Base-by-base conservation (phyloP, 164 flowering plant genomes). In the Brasenia schreberi region DNA sequence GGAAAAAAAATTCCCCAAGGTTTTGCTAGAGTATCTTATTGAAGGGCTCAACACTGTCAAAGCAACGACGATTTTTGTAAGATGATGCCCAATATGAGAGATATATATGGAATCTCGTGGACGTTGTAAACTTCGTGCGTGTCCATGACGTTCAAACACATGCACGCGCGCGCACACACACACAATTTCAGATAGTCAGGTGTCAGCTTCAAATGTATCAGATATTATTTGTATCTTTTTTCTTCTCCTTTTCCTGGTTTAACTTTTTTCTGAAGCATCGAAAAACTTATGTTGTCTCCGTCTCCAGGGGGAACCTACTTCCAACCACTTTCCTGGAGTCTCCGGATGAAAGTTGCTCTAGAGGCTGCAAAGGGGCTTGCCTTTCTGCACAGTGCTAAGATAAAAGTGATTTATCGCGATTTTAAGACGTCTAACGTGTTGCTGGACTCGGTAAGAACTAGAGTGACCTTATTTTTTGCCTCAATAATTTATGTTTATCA, bases 331-430 rank as follows among this genome's bases (percentile, higher is more conserved):
- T 70, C 79, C 5, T 79, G 79, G 81, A 69, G 66, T 63, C 66
- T 74, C 19, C 73, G 79, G 16, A 69, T 76, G 77, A 76, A 76
- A 69, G 76, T 79, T 69, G 77, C 79, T 60, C 74, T 79, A 43
- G 79, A 76, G 23, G 79, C 79, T 58, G 79, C 77, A 18, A 74
- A 70, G 66, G 77, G 79, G n/a, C 77, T 79, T 44, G 79, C 79
- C 18, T 79, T 73, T 66, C 79, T 79, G 44, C 81, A 78, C 68
- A 67, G 75, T 71, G 73, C 77, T 12, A 74, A 76, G 56, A 68
- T 72, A 27, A 65, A 66, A 69, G 76, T 76, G 11, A 76, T 79
- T 52, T 72, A 76, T 59, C 44, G 81, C 6, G 76, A 78, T 62
- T 64, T 78, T 49, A 78, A 78, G 62, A 66, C 78, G 18, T 70